Evolutionary conservation across 441 rosid genomes (phyloP), one percentile per base, ranked within the genome.

Genomic region (Hura crepitans): DNA sequence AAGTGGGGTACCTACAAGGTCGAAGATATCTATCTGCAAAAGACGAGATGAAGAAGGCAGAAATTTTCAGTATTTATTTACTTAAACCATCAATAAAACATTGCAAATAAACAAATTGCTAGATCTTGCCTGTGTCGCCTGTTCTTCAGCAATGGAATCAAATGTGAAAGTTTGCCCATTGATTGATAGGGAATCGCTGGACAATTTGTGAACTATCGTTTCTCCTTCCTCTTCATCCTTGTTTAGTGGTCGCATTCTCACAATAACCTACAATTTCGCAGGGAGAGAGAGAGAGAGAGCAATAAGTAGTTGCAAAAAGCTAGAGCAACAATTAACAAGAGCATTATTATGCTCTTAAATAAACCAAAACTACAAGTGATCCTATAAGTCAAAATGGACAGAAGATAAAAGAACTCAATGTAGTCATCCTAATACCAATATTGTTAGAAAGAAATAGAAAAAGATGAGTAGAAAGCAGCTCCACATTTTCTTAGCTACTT

Each of bases 1-100:
- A 0, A 96, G 90, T 68, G 99, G 97, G 20, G 79, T 87, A 63
- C 98, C 99, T 18, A 93, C 89, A 47, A 86, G 94, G 85, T 90
- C 82, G 77, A 91, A 96, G 37, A 96, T 85, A 65, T 93, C 98
- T 55, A 82, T 66, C 98, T 96, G 91, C 69, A 79, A 70, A 56
- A 39, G 72, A 62, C 54, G 20, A 68, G 74, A 61, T 27, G 11
- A 65, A 12, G 49, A 23, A 28, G 20, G 60, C 12, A 71, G 75
- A 33, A 45, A 0, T 27, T 37, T 66, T 69, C 5, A 69, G 71
- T 5, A 66, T 56, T 59, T 76, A 17, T 51, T 7, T 4, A 37
- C 5, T 37, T 55, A 11, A 30, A 47, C 31, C 58, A 39, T 28
- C 20, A 37, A 64, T 30, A 45, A 70, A 35, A 55, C 62, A 37